Percentiles rank a stretch among this genome's conserved stretches.
phyloP scores from a whole-genome alignment of 2,329 filamentous ascomycete genomes.

The Lecanicillium sp. region DNA sequence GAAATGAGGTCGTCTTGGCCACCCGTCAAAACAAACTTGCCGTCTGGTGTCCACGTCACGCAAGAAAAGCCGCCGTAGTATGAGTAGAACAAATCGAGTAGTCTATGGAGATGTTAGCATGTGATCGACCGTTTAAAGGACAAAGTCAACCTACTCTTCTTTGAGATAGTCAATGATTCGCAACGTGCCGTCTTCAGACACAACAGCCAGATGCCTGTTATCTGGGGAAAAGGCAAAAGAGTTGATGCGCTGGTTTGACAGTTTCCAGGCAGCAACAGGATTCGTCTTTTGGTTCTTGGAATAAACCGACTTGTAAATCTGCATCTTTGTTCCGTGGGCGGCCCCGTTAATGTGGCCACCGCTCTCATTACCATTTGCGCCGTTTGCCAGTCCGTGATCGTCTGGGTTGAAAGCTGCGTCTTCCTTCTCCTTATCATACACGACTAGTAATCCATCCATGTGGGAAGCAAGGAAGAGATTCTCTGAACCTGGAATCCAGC shows the following conservation, averaged over 20 bases:
- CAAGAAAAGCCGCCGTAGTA: conserved; percentile 93
- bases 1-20: conserved; percentile 94
- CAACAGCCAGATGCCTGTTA: conserved; percentile 75
- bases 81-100: conserved; percentile 79
- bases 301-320: conserved; percentile 82
- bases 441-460: conserved; percentile 81
- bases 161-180: conserved; percentile 86
- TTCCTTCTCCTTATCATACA: conserved; percentile 97
- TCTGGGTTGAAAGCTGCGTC: conserved; percentile 73
- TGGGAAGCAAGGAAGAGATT: conserved; percentile 88
- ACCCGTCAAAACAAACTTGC: conserved; percentile 89
- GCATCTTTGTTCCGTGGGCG: conserved; percentile 41
- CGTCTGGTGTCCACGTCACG: conserved; percentile 96
- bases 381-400: conserved; percentile 32
- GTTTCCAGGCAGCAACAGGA: conserved; percentile 84
- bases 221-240: conserved; percentile 90
- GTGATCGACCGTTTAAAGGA: too few relatives aligned
- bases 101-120: conserved; percentile 36
- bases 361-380: conserved; percentile 57
- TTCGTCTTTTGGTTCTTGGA: conserved; percentile 92
- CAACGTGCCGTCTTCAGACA: conserved; percentile 84
- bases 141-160: conserved; percentile 59
- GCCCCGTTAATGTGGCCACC: conserved; percentile 27
- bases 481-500: conserved; percentile 91
- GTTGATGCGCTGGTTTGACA: conserved; percentile 85